Percentiles rank a stretch among this genome's conserved stretches.
phyloP scores from a whole-genome alignment of 768 basidiomycete species.

The Suillus subalutaceus region DNA sequence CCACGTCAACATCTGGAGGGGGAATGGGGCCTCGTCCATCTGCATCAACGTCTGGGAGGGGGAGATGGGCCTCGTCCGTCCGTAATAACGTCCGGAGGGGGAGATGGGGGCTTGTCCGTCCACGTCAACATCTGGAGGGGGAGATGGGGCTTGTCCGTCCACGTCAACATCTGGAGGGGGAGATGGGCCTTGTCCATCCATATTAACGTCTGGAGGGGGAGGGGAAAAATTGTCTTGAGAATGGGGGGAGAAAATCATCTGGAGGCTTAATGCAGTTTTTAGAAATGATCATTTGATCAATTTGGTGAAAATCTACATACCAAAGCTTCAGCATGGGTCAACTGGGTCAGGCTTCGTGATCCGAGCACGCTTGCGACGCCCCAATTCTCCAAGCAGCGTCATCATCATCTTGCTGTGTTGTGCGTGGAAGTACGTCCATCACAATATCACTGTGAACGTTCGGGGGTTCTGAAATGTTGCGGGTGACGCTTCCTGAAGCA shows the following conservation, averaged over 20 bases:
- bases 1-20: too few species aligned
- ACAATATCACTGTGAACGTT: background rate
- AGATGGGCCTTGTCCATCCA: too few species aligned
- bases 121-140: too few species aligned
- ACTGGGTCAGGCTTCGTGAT: background rate
- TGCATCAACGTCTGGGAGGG: too few species aligned
- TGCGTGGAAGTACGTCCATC: background rate
- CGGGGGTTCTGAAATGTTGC: background rate
- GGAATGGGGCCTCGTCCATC: too few species aligned
- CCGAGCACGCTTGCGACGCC: background rate
- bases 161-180: too few species aligned
- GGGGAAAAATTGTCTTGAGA: too few species aligned
- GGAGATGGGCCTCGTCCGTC: too few species aligned
- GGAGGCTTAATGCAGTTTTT: background rate
- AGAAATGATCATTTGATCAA: background rate
- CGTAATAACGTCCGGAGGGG: too few species aligned
- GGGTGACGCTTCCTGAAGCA: background rate
- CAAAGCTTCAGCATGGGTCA: background rate
- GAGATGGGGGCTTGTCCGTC: too few species aligned
- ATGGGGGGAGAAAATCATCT: background rate
- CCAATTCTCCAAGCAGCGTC: slow-evolving; percentile 1
- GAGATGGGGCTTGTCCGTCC: too few species aligned
- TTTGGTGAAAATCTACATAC: background rate
- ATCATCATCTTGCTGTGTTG: background rate
- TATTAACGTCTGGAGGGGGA: too few species aligned